Conservation (phyloP, 495 filamentous ascomycete genomes). For the Penicillium longicatenatum region DNA sequence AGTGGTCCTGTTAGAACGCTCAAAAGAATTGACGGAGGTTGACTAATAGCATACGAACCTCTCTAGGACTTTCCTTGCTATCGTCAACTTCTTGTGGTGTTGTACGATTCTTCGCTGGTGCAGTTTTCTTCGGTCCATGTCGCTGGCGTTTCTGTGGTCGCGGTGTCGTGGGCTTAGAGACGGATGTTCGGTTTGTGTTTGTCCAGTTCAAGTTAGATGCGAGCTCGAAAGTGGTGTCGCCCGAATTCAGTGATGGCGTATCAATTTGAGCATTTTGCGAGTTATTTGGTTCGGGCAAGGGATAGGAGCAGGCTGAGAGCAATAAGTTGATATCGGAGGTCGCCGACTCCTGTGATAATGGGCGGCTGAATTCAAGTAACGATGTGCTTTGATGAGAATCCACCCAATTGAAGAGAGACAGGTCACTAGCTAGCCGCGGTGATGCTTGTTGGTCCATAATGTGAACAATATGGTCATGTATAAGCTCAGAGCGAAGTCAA, state of each 20-base stretch:
- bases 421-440: not conserved
- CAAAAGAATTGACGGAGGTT: no score
- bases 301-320: not conserved
- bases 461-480: not conserved
- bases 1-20: no score
- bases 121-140: not conserved
- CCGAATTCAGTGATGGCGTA: not conserved
- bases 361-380: not conserved
- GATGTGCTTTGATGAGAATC: not conserved
- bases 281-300: not conserved
- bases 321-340: not conserved
- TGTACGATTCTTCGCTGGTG: not conserved
- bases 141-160: not conserved
- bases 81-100: not conserved
- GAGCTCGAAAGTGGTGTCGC: not conserved
- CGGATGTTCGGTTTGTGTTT: not conserved
- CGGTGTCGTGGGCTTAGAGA: not conserved
- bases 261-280: not conserved
- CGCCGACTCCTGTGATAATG: not conserved
- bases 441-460: not conserved
- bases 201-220: not conserved
- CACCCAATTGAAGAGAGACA: not conserved
- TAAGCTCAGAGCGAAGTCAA: not conserved
- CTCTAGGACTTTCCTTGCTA: not conserved
- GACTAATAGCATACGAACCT: not conserved